Evolutionary conservation across 1,139 yeast genomes (phyloP), one percentile per base, ranked within the genome.

Genomic region (Chernovozyma aurita): DNA sequence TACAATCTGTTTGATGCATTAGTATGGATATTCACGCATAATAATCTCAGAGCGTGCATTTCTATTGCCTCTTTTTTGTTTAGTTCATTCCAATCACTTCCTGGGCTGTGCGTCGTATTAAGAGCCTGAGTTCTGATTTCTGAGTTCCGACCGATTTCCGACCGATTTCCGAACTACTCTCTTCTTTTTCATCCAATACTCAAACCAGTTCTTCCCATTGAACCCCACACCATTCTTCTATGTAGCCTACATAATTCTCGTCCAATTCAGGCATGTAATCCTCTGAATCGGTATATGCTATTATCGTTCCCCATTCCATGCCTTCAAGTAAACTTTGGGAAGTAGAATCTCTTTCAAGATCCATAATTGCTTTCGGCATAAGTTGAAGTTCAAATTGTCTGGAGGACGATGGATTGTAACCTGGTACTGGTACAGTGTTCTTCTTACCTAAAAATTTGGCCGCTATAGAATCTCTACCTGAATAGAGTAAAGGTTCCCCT

Each of bases 261-360:
- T 69, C 76, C 46, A 82, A 84, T 18, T 57, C 40, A 1, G 94
- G 87, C 12, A 77, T 63, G 42, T 63, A 73, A 55, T 92, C 96
- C 43, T 81, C 84, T 4, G 63, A 61, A 48, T 88, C 94, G 0
- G 97, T 85, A 30, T 84, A 87, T 3, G 90, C 85, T 25, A 87
- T 67, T 27, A 92, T 85, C 0, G 97, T 85, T 2, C 97, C 97
- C 98, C 98, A 92, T 43, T 92, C 94, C 95, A 92, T 92, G 7
- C 97, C 97, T 30, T 78, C 78, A 40, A 69, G 50, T 9, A 72
- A 57, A 31, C 50, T 44, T 31, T 66, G 57, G 28, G 54, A 55
- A 14, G 44, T 44, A 4, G 27, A 21, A 12, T 53, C 55, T 18
- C 65, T 67, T 54, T 92, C 97, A 33, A 92, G 69, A 48, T 86